phyloP scores from a whole-genome alignment of 495 filamentous ascomycete species.

The Zalerion maritima region DNA sequence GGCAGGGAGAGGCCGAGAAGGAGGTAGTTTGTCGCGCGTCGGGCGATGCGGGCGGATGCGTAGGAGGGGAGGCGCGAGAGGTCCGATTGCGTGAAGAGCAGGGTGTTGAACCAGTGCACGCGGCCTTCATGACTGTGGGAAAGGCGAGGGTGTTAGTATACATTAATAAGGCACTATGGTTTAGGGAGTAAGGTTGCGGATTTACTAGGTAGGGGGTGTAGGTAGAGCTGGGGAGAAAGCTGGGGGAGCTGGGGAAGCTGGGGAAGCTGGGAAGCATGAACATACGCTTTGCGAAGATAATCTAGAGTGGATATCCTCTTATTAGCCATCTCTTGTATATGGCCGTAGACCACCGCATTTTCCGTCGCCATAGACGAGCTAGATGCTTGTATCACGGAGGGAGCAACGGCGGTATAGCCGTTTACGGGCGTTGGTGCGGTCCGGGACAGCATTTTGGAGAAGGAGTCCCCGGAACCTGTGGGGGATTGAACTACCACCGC shows the following conservation, averaged over 20 bases:
- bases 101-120: slow-evolving; percentile 94
- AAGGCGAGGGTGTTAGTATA: slow-evolving; percentile 10
- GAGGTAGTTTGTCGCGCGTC: slow-evolving; percentile 81
- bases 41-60: slow-evolving; percentile 62
- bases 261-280: slow-evolving; percentile 6
- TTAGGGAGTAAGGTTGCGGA: slow-evolving; percentile 4
- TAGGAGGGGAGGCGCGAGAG: slow-evolving; percentile 74
- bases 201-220: background rate
- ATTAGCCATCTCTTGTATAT: slow-evolving; percentile 75
- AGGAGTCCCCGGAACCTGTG: slow-evolving; percentile 19
- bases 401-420: slow-evolving; percentile 14
- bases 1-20: slow-evolving; percentile 86
- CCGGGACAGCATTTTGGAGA: slow-evolving; percentile 30
- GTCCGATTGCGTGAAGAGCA: slow-evolving; percentile 76
- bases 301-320: slow-evolving; percentile 95
- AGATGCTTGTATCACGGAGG: slow-evolving; percentile 13
- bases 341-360: slow-evolving; percentile 43
- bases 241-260: slow-evolving; percentile 1
- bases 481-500: slow-evolving; percentile 19
- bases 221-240: background rate
- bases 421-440: slow-evolving; percentile 15
- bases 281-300: slow-evolving; percentile 82
- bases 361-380: slow-evolving; percentile 13
- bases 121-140: slow-evolving; percentile 69
- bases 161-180: background rate